phyloP scores from a whole-genome alignment of 345 rosid species.

The Citrus cavaleriei region DNA sequence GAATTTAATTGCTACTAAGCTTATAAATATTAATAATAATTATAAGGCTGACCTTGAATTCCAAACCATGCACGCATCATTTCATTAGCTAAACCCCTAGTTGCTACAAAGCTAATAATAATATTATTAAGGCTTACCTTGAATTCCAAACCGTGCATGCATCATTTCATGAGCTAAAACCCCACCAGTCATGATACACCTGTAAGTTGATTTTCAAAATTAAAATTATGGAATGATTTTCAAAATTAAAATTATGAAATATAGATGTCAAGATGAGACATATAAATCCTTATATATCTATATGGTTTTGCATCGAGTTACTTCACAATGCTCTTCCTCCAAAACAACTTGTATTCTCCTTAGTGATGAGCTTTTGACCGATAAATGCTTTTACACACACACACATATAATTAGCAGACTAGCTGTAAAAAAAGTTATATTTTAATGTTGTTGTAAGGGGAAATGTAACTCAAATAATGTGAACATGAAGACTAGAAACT shows the following conservation, averaged over 20 bases:
- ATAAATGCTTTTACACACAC: too few relatives aligned
- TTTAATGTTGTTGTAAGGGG: too few relatives aligned
- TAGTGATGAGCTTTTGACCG: background rate
- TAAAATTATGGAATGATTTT: background rate
- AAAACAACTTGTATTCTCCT: background rate
- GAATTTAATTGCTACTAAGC: too few relatives aligned
- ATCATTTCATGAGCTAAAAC: conserved; percentile 10
- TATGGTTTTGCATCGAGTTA: background rate
- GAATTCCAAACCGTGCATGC: conserved; percentile 4
- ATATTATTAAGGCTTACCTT: background rate
- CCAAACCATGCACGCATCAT: too few relatives aligned
- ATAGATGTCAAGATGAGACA: background rate
- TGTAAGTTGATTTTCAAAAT: background rate
- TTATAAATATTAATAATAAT: too few relatives aligned
- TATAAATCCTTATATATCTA: background rate
- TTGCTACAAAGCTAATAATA: too few relatives aligned
- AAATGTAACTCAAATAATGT: too few relatives aligned
- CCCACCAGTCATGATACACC: background rate
- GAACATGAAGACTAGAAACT: background rate
- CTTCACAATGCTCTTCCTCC: background rate
- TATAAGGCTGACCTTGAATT: too few relatives aligned
- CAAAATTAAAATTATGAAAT: background rate
- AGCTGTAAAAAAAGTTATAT: too few relatives aligned
- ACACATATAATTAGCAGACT: too few relatives aligned
- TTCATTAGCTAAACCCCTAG: too few relatives aligned